phyloP scores from a whole-genome alignment of 2,329 filamentous ascomycete species.

The Lachnellula suecica region DNA sequence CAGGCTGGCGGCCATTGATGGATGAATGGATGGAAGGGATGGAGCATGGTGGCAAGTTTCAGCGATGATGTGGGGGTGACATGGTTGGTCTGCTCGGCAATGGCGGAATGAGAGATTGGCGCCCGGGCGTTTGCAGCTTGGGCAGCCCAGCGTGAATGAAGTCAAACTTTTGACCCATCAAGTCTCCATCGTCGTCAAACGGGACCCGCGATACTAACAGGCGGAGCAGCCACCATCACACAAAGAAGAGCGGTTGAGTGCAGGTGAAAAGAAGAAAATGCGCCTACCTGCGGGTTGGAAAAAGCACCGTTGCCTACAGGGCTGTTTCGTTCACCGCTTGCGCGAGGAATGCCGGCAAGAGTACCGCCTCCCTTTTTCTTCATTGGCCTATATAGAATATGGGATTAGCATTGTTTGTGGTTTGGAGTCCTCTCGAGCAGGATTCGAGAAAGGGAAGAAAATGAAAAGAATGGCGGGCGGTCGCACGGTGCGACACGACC shows the following conservation, averaged over 20 bases:
- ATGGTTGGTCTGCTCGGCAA: constrained; percentile 30
- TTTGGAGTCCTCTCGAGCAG: constrained; percentile 1
- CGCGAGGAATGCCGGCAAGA: constrained; percentile 66
- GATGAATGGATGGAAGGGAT: constrained; percentile 13
- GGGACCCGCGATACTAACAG: neutral
- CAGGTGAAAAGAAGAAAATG: constrained; percentile 1
- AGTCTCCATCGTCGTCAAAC: neutral
- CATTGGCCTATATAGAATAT: constrained; percentile 55
- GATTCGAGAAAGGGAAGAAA: constrained; percentile 2
- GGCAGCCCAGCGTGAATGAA: constrained; percentile 14
- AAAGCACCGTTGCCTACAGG: constrained; percentile 50
- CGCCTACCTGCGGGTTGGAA: constrained; percentile 51
- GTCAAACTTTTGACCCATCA: constrained; percentile 14
- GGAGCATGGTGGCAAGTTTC: constrained; percentile 20
- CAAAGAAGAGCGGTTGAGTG: neutral
- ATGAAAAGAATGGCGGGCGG: constrained; percentile 11
- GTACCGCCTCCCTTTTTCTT: constrained; percentile 69
- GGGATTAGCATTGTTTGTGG: constrained; percentile 21
- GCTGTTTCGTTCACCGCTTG: constrained; percentile 62
- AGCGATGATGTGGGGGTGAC: constrained; percentile 24
- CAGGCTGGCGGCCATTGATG: constrained; percentile 13
- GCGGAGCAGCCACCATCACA: no score
- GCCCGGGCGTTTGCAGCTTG: constrained; percentile 23
- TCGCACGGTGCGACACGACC: constrained; percentile 27
- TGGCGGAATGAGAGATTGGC: constrained; percentile 31